Evolutionary conservation across 2,329 filamentous ascomycete genomes (phyloP), one percentile per base, ranked within the genome.

Genomic region (Coleophoma eucalyptorum): DNA sequence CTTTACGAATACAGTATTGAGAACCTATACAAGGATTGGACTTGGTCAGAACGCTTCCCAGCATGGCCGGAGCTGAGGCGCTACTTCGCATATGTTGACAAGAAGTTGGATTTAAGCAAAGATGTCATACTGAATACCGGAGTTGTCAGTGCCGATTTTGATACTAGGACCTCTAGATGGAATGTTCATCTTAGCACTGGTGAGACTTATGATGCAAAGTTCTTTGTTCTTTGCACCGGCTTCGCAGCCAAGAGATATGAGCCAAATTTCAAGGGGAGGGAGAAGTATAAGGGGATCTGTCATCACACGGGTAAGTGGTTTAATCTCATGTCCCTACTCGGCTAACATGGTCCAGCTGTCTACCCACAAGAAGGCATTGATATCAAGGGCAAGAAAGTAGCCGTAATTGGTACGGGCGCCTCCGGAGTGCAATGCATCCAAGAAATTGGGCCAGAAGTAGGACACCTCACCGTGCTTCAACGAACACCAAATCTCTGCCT

Each of bases 401-500:
- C 73, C 2, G 68, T 83, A n/a, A 79, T 83, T 46, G 79, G 79
- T 8, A 81, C 59, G 6, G 62, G 62, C 7, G 56, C 61, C 4
- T 58, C 58, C 19, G 62, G 61, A 16, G 54, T 64, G 2, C 59
- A 62, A 49, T 52, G 46, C 8, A 56, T 57, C 11, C 60, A 63
- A 43, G 59, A 61, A 40, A 42, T 60, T 64, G 41, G 67, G 58
- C 16, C 69, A 65, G 10, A 71, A 68, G 4, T 73, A 70, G 49
- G 61, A 62, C n/a, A 66, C 18, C 50, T 71, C 34, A 67, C 64
- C 2, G 75, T 83, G 2, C 81, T 82, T 58, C 75, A 84, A 53
- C 71, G 82, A 16, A 84, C 78, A 2, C 79, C 81, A 0, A 83
- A 81, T 50, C 72, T 78, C 12, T 78, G 75, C 12, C 60, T 85